phyloP scores from a whole-genome alignment of 306 rosid species.

The Casuarina glauca region DNA sequence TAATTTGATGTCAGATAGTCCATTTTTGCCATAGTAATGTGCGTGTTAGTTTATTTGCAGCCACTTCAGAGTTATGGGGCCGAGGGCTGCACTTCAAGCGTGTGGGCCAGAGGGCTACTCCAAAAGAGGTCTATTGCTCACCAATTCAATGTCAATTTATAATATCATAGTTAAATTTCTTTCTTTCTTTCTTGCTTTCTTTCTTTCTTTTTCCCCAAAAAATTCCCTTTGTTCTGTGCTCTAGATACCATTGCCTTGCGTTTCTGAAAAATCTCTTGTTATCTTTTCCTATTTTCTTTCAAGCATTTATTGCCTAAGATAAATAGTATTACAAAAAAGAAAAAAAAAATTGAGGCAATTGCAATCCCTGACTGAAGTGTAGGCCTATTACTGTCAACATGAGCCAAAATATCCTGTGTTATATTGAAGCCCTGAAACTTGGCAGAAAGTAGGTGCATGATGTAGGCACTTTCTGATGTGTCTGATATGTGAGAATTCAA shows the following conservation, averaged over 20 bases:
- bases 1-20: not conserved
- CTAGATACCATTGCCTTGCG: not conserved
- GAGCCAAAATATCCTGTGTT: not conserved
- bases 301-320: not conserved
- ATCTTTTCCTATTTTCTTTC: not conserved
- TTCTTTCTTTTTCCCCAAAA: too few species aligned
- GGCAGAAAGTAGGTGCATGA: not conserved
- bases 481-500: slow-evolving; percentile 12
- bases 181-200: too few species aligned
- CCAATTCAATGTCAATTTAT: not conserved
- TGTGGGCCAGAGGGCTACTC: slow-evolving; percentile 49
- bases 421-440: not conserved
- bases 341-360: not conserved
- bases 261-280: not conserved
- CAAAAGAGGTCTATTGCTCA: slow-evolving; percentile 63
- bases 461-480: slow-evolving; percentile 11
- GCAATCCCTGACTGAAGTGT: not conserved
- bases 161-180: not conserved
- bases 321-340: not conserved
- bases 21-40: slow-evolving; percentile 7
- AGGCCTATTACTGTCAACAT: slow-evolving; percentile 14
- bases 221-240: not conserved
- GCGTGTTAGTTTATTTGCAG: slow-evolving; percentile 52
- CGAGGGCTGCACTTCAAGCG: slow-evolving; percentile 66
- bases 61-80: slow-evolving; percentile 62